Percentiles rank a stretch among this genome's conserved stretches.
Evolutionary conservation across 2,329 filamentous ascomycete genomes (phyloP).

Genomic region (Trematosphaeria pertusa): DNA sequence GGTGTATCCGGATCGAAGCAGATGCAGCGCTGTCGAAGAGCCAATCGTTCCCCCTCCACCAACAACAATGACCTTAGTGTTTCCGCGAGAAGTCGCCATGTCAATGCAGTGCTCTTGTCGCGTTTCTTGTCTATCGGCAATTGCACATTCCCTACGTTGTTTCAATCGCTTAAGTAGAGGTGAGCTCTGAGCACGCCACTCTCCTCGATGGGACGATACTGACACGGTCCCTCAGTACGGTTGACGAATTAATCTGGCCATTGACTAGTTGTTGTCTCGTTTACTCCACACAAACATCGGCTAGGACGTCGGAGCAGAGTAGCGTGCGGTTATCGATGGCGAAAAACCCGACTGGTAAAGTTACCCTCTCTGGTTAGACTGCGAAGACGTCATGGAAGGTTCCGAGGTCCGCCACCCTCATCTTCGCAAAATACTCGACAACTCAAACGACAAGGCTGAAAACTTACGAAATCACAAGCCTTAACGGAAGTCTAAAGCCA

Average conservation of each 20-base stretch:
- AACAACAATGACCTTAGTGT: conserved; percentile 48
- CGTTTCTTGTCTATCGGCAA: background rate
- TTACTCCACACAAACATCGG: background rate
- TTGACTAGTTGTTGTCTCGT: conserved; percentile 5
- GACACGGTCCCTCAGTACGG: background rate
- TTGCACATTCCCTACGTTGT: conserved; percentile 1
- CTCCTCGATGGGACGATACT: background rate
- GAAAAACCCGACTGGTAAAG: conserved; percentile 3
- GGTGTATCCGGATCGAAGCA: conserved; percentile 58
- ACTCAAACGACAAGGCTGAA: no score
- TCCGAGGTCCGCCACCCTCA: no score
- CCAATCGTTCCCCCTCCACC: conserved; percentile 63
- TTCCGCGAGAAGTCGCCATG: conserved; percentile 28
- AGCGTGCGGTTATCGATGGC: background rate
- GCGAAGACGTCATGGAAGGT: no score
- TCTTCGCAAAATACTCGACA: no score
- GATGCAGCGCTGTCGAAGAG: conserved; percentile 59
- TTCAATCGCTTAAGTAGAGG: conserved; percentile 1
- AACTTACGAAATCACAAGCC: no score
- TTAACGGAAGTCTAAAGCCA: no score
- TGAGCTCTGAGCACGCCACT: conserved; percentile 1
- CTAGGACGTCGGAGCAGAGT: background rate
- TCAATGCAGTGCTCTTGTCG: background rate
- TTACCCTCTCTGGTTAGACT: conserved; percentile 2
- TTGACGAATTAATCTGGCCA: background rate